Conservation (phyloP, 139 green algal species). For the Chlorella ohadii region DNA sequence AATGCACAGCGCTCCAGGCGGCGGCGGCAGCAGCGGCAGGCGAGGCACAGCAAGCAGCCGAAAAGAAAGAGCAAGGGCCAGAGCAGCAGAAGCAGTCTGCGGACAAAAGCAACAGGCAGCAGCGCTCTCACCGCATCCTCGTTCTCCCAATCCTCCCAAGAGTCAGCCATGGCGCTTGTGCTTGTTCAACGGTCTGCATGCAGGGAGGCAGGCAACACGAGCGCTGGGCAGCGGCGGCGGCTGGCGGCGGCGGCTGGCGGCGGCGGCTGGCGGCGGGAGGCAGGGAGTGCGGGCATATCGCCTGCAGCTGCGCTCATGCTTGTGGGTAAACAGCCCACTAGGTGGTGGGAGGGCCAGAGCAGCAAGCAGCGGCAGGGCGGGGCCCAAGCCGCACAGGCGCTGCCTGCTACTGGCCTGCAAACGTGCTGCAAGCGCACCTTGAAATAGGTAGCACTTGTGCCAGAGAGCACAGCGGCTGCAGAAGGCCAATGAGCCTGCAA, state of each 20-base stretch:
- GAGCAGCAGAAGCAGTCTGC: no score
- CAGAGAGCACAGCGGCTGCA: no score
- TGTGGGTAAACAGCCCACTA: neutral
- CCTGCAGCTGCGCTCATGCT: neutral
- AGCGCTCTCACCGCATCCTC: conserved; percentile 35
- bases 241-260: neutral
- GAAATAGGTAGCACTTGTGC: no score
- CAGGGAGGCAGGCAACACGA: no score
- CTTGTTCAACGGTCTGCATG: no score
- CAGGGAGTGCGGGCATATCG: neutral
- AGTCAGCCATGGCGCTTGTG: neutral
- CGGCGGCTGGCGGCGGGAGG: neutral
- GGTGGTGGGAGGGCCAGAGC: neutral
- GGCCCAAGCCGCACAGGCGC: no score
- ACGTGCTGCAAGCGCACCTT: no score
- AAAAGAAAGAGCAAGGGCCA: neutral
- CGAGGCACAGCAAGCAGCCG: neutral
- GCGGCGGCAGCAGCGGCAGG: no score
- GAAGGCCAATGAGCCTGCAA: no score
- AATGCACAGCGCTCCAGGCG: no score
- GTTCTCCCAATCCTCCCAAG: conserved; percentile 64
- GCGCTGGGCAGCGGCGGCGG: neutral
- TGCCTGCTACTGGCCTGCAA: no score
- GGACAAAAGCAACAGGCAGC: no score
- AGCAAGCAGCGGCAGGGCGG: neutral